Base-by-base conservation (phyloP, 2,329 filamentous ascomycete species). In the Torrubiellomyces zombiae region DNA sequence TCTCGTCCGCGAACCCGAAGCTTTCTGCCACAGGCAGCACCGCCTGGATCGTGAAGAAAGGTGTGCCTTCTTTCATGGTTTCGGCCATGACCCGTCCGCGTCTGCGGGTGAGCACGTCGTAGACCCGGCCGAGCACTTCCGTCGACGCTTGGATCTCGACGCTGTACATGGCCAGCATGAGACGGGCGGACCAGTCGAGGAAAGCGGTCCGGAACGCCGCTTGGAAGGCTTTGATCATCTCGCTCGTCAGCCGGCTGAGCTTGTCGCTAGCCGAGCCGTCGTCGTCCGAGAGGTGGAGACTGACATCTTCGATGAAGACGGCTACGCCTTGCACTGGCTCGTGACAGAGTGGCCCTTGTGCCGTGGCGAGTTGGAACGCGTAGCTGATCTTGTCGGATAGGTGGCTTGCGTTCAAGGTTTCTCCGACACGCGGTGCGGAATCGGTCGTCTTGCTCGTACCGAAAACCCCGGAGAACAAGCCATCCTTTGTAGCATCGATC, bases 131-230 rank as follows among this genome's bases (percentile, higher is more conserved):
- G 5, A 98, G 71, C 20, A 95, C 89, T 51, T 95, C 89, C 40
- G 85, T 86, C 13, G 80, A 85, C 16, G 86, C 83, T 63, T 95
- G 89, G 42, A 98, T 95, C 48, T 95, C 89, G 48, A 86, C 93
- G 28, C 72, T 82, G 58, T 98, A 98, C 82, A 95, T 95, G 25
- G 89, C 89, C 21, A 98, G 70, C 56, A 95, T 71, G 37, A 98
- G 68, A n/a, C 89, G 74, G 0, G 89, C 80, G 19, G 77, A 86
- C 89, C 89, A 98, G 58, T 95, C 89, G 11, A 94, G 60, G 59
- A 95, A 93, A 13, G 75, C 86, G 34, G 75, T 62, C 25, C 75
- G 69, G 32, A 98, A 82, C n/a, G 75, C 68, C 22, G 81, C 73
- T 37, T 86, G 81, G 11, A 86, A 74, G 1, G 79, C 76, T 48